Evolutionary conservation across 305 asterid species (phyloP).

Genomic region (Striga hermonthica): DNA sequence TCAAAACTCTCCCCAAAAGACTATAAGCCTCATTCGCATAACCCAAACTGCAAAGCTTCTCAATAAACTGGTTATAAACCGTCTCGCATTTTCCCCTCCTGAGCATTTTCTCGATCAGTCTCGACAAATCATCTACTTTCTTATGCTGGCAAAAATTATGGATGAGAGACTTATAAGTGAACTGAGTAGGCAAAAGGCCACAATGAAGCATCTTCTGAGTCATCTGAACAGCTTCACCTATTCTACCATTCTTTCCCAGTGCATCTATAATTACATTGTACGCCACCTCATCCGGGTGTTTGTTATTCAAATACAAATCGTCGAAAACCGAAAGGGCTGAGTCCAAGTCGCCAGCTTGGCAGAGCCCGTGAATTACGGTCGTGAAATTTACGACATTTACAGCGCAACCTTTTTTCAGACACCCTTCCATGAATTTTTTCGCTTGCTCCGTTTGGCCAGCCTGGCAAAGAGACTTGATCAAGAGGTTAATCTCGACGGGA

Average conservation of each 20-base stretch:
- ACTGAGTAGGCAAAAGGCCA: conserved; percentile 78
- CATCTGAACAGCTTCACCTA: conserved; percentile 65
- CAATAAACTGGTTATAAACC: conserved; percentile 71
- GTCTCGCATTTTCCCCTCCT: conserved; percentile 51
- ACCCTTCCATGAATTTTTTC: conserved; percentile 66
- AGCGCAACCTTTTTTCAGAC: conserved; percentile 77
- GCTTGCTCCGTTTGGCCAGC: conserved; percentile 55
- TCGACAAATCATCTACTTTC: conserved; percentile 57
- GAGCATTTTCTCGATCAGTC: conserved; percentile 69
- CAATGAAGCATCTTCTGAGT: conserved; percentile 71
- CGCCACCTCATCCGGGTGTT: conserved; percentile 84
- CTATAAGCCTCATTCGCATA: conserved; percentile 64
- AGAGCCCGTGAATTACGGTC: conserved; percentile 80
- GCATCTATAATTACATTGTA: conserved; percentile 66
- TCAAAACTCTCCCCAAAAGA: conserved; percentile 67
- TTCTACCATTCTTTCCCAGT: conserved; percentile 62
- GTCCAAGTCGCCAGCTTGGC: conserved; percentile 61
- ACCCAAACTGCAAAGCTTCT: conserved; percentile 74
- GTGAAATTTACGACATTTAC: conserved; percentile 85
- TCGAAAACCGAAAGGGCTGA: conserved; percentile 87
- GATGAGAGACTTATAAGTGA: conserved; percentile 77
- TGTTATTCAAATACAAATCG: conserved; percentile 83
- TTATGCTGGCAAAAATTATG: conserved; percentile 68
- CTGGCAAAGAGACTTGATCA: conserved; percentile 68
- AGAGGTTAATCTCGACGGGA: conserved; percentile 76